phyloP scores from a whole-genome alignment of 257 asterid genomes.

The Parsonsia alboflavescens region DNA sequence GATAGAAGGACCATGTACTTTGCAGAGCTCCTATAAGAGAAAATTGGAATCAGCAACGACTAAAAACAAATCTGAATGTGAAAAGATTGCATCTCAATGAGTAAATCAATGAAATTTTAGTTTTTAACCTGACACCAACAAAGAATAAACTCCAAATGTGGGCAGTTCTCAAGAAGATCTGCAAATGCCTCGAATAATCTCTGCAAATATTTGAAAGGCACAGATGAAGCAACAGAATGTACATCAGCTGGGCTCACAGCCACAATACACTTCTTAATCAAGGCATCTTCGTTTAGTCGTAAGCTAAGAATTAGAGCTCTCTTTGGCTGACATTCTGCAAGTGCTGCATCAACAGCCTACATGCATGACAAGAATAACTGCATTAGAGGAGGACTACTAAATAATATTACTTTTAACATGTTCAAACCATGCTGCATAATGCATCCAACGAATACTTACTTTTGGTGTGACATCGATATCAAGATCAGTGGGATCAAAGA shows the following conservation, averaged over 20 bases:
- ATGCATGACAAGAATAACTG: slow-evolving; percentile 16
- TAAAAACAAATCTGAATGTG: not conserved
- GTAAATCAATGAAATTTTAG: slow-evolving; percentile 4
- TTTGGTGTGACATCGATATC: slow-evolving; percentile 97
- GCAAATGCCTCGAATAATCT: slow-evolving; percentile 83
- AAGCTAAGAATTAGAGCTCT: slow-evolving; percentile 86
- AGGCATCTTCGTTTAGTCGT: slow-evolving; percentile 80
- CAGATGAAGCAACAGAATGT: slow-evolving; percentile 73
- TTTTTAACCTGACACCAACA: slow-evolving; percentile 81
- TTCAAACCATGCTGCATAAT: not conserved
- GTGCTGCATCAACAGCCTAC: slow-evolving; percentile 88
- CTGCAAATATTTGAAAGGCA: slow-evolving; percentile 75
- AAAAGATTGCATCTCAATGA: not conserved
- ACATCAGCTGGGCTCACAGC: slow-evolving; percentile 66
- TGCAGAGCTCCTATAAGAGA: slow-evolving; percentile 63
- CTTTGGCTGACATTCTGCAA: slow-evolving; percentile 51
- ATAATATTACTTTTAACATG: not conserved
- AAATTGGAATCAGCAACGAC: slow-evolving; percentile 6
- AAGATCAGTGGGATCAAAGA: slow-evolving; percentile 97
- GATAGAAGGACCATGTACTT: slow-evolving; percentile 62
- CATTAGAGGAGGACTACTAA: not conserved
- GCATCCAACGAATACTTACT: slow-evolving; percentile 36
- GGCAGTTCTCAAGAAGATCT: slow-evolving; percentile 78
- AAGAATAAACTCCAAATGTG: slow-evolving; percentile 85
- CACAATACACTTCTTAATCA: slow-evolving; percentile 76